A percentile compares a stretch with the other conserved stretches of the same genome.
phyloP scores from a whole-genome alignment of 2,329 filamentous ascomycete genomes.

The Fusarium clavum region DNA sequence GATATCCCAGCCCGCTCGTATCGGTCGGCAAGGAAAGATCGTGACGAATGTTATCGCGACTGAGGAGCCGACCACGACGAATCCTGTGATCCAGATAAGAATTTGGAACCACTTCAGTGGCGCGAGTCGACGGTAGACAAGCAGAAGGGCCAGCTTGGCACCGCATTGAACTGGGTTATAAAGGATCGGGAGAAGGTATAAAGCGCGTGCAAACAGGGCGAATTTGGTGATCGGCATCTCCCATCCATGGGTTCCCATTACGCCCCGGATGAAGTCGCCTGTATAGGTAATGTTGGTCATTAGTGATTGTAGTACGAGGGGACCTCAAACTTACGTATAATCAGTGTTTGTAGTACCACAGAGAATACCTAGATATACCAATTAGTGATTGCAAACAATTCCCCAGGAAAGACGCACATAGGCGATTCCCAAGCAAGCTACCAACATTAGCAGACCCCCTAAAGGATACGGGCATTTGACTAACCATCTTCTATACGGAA shows the following conservation, averaged over 20 bases:
- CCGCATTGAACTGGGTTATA: background rate
- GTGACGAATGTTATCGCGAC: constrained; percentile 24
- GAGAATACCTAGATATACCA: background rate
- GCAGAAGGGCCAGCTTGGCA: background rate
- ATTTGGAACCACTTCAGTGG: background rate
- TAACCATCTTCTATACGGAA: background rate
- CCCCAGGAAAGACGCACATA: background rate
- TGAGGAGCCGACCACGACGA: constrained; percentile 20
- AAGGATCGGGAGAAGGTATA: background rate
- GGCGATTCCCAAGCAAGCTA: background rate
- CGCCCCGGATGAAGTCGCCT: background rate
- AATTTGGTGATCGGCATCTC: background rate
- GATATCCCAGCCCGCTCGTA: constrained; percentile 19
- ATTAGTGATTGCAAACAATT: background rate
- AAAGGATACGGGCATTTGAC: background rate
- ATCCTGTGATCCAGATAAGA: constrained; percentile 2
- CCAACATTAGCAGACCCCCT: background rate
- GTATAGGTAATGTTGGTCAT: background rate
- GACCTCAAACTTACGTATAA: background rate
- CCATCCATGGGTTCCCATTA: background rate
- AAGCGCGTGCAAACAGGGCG: background rate
- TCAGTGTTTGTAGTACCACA: background rate
- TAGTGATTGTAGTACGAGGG: background rate
- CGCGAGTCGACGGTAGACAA: background rate
- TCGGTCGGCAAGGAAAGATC: constrained; percentile 19